Percentiles rank a stretch among this genome's conserved stretches.
phyloP scores from a whole-genome alignment of 768 basidiomycete species.

The Kwoniella sp. region DNA sequence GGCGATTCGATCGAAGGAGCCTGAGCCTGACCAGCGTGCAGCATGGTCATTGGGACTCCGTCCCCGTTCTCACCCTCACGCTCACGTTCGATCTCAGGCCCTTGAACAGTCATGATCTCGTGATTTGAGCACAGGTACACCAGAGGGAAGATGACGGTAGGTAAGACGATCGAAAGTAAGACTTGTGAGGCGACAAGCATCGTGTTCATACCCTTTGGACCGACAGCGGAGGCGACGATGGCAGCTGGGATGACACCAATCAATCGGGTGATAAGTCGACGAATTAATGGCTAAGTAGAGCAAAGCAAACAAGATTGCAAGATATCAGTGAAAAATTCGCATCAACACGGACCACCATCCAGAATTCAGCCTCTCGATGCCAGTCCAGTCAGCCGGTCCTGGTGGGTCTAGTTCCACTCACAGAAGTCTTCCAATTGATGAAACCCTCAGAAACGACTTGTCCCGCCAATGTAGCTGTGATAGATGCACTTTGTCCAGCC shows the following conservation, averaged over 20 bases:
- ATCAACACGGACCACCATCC: too few relatives aligned
- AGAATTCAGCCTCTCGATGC: too few relatives aligned
- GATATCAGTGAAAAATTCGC: too few relatives aligned
- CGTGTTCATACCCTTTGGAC: constrained; percentile 68
- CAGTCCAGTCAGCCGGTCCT: too few relatives aligned
- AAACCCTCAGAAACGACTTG: constrained; percentile 91
- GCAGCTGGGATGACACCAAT: constrained; percentile 81
- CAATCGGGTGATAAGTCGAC: constrained; percentile 79
- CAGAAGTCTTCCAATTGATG: constrained; percentile 77
- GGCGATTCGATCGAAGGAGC: not conserved
- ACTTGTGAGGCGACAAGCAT: constrained; percentile 88
- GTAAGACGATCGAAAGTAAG: constrained; percentile 75
- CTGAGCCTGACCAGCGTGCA: not conserved
- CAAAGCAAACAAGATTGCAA: too few relatives aligned
- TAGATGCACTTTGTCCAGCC: constrained; percentile 84
- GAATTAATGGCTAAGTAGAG: constrained; percentile 57
- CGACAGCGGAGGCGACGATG: constrained; percentile 72
- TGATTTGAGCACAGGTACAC: constrained; percentile 71
- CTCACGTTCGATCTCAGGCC: constrained; percentile 29
- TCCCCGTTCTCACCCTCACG: not conserved
- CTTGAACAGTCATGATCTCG: constrained; percentile 66
- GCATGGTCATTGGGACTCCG: not conserved
- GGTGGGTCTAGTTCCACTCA: constrained; percentile 28
- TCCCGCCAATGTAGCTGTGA: constrained; percentile 86
- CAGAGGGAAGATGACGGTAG: constrained; percentile 80